Evolutionary conservation across 1,284 basidiomycete species (phyloP).

Genomic region (Neolentinus lepideus): DNA sequence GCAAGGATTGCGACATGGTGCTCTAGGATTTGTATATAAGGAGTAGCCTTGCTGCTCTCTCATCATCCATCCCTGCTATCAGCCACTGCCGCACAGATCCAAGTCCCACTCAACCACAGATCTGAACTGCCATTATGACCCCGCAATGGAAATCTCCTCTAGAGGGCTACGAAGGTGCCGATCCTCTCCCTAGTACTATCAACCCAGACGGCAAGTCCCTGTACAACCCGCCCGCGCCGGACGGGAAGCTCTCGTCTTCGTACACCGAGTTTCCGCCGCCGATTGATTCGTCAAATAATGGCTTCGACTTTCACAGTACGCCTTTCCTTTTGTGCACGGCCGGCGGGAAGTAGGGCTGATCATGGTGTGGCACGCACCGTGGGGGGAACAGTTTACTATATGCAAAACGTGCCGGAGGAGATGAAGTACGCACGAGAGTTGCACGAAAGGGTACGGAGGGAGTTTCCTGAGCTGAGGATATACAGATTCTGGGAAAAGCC

Average conservation of each 20-base stretch:
- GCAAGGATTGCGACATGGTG: background rate
- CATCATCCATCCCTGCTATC: too few species aligned
- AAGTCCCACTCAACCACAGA: too few species aligned
- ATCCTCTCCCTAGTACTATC: conserved; percentile 38
- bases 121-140: background rate
- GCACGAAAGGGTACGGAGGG: conserved; percentile 54
- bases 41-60: too few species aligned
- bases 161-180: conserved; percentile 35
- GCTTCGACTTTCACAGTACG: conserved; percentile 65
- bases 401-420: conserved; percentile 38
- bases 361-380: background rate
- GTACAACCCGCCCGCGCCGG: conserved; percentile 34
- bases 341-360: background rate
- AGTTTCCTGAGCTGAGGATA: conserved; percentile 71
- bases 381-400: conserved; percentile 62
- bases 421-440: conserved; percentile 47
- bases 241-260: conserved; percentile 28
- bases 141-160: conserved; percentile 29
- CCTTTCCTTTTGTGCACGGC: background rate
- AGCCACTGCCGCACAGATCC: too few species aligned
- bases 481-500: conserved; percentile 60
- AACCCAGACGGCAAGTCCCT: conserved; percentile 57
- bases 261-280: conserved; percentile 50
- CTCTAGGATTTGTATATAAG: background rate
- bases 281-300: conserved; percentile 44